Evolutionary conservation across 2,329 filamentous ascomycete species (phyloP).

Genomic region (Tolypocladium guangdongense): DNA sequence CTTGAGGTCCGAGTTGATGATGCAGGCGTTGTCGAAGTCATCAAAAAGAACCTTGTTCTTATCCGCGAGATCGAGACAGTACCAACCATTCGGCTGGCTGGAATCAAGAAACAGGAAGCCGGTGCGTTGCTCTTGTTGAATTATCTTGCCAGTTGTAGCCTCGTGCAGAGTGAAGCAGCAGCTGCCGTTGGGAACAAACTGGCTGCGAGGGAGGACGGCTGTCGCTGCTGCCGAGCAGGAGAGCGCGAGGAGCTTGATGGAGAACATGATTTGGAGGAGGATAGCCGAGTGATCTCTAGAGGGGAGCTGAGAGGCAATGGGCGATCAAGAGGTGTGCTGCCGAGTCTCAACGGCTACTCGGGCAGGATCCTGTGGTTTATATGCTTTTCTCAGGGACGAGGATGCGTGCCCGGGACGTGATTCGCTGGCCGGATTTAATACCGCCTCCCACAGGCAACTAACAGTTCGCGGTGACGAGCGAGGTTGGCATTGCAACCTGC

Average conservation of each 20-base stretch:
- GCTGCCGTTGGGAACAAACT: conserved; percentile 1
- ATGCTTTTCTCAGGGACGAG: background rate
- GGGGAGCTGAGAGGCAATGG: background rate
- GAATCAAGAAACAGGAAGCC: conserved; percentile 17
- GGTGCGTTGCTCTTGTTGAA: conserved; percentile 14
- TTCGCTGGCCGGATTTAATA: background rate
- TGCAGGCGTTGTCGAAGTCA: conserved; percentile 19
- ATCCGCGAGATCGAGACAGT: conserved; percentile 17
- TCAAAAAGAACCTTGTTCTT: conserved; percentile 16
- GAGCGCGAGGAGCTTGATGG: conserved; percentile 6
- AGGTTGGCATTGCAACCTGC: background rate
- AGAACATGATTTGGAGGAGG: background rate
- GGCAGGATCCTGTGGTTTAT: background rate
- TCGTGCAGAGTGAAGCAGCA: conserved; percentile 23
- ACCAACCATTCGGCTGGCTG: conserved; percentile 14
- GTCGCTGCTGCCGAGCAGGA: conserved; percentile 12
- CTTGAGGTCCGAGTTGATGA: conserved; percentile 12
- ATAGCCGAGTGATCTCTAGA: background rate
- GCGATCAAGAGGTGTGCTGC: background rate
- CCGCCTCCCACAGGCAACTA: background rate
- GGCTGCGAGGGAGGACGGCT: conserved; percentile 6
- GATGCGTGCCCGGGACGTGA: background rate
- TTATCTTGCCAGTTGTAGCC: conserved; percentile 8
- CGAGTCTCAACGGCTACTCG: background rate
- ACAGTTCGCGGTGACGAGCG: background rate